Evolutionary conservation across 345 rosid species (phyloP), one percentile per base, ranked within the genome.

Genomic region (Arabidopsis suecica): DNA sequence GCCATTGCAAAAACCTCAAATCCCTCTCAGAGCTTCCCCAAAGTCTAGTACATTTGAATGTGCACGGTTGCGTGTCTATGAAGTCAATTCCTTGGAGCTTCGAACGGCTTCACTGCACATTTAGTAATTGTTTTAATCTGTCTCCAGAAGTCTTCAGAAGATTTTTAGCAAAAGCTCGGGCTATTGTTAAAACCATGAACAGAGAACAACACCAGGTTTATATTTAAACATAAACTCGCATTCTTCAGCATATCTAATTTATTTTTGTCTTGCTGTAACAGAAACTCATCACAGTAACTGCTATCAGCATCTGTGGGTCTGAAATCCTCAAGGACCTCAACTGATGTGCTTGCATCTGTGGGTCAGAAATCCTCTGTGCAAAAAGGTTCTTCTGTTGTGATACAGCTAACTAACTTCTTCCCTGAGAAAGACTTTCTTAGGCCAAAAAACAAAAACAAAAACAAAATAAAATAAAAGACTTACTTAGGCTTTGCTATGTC

Each of bases 311-410:
- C 47, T 60, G 12, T 53, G 10, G 45, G 65, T 60, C 25, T 60
- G 65, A 60, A 20, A 60, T 18, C 9, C 23, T 60, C 28, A n/a
- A n/a, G n/a, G n/a, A n/a, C n/a, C n/a, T n/a, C 18, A 16, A 16
- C 18, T 16, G 18, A 16, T 16, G 33, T 3, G 34, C 58, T 34
- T 23, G 58, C 58, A 53, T 25, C 58, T 11, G n/a, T 37, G 10
- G 45, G 65, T 60, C 25, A 38, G 65, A 60, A 20, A 60, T 18
- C 9, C 23, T 60, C 28, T 18, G n/a, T 37, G 47, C 12, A 37
- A 37, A 37, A 60, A 9, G 47, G 64, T 37, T 60, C 64, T 37
- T 60, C n/a, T 60, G 47, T 13, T 6, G 18, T n/a, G 9, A 47
- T 47, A 47, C 20, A n/a, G 9, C 22, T 47, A 47, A 47, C 50